phyloP scores from a whole-genome alignment of 257 asterid species.

The Solanum pinnatisectum region DNA sequence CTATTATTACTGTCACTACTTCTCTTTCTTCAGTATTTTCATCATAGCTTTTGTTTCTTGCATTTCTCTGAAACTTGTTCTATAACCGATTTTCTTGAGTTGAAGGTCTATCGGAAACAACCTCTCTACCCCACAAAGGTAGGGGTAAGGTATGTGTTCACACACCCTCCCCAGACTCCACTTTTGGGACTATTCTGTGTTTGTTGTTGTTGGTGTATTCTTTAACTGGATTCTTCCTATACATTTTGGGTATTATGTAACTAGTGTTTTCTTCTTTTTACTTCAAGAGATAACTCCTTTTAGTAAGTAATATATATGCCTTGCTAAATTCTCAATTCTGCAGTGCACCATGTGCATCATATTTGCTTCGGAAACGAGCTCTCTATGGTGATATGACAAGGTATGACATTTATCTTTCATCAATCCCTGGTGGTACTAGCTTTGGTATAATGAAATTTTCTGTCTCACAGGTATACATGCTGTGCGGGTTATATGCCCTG shows the following conservation, averaged over 20 bases:
- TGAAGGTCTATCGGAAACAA: background rate
- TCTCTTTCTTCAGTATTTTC: background rate
- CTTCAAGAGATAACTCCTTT: background rate
- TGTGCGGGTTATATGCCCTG: constrained; percentile 99
- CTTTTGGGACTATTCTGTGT: background rate
- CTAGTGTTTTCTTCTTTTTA: background rate
- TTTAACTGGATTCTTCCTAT: background rate
- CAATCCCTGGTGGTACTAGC: background rate
- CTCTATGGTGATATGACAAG: constrained; percentile 98
- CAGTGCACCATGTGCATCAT: constrained; percentile 96
- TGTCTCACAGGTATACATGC: constrained; percentile 61
- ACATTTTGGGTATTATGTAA: background rate
- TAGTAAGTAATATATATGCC: background rate
- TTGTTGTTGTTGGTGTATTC: background rate
- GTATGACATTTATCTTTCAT: constrained; percentile 25
- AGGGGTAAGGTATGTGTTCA: background rate
- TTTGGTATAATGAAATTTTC: constrained; percentile 4
- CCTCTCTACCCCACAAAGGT: background rate
- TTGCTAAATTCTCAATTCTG: background rate
- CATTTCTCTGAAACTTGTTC: background rate
- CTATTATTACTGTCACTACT: background rate
- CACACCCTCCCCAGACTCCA: background rate
- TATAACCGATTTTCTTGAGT: background rate
- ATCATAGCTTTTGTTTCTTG: background rate
- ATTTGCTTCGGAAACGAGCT: constrained; percentile 94